Evolutionary conservation across 352 stramenopile species (phyloP).

Genomic region (Pilasporangium apinafurcum): DNA sequence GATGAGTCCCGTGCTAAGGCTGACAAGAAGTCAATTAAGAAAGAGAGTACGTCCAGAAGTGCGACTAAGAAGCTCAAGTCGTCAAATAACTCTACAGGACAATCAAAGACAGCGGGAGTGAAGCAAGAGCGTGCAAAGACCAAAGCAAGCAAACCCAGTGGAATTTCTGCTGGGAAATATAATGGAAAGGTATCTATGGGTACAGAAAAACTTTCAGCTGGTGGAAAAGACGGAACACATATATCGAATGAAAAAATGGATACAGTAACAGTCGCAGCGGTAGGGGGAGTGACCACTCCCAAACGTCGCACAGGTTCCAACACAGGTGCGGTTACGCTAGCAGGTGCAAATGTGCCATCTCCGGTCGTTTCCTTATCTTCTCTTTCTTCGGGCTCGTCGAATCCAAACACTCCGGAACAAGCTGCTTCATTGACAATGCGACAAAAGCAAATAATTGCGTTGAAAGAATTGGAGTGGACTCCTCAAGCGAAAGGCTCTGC

Average conservation of each 20-base stretch:
- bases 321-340: slow-evolving; percentile 1
- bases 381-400: slow-evolving; percentile 42
- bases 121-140: neutral
- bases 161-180: neutral
- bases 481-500: slow-evolving; percentile 12
- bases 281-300: slow-evolving; percentile 23
- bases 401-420: slow-evolving; percentile 59
- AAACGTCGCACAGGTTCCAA: slow-evolving; percentile 14
- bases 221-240: neutral
- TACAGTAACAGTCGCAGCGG: too few relatives aligned
- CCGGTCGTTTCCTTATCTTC: slow-evolving; percentile 72
- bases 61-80: slow-evolving; percentile 1
- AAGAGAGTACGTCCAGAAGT: slow-evolving; percentile 10
- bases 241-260: slow-evolving; percentile 1
- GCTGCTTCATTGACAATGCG: slow-evolving; percentile 17
- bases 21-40: neutral
- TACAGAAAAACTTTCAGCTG: neutral
- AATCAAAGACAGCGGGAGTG: neutral
- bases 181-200: neutral
- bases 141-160: neutral
- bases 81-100: neutral
- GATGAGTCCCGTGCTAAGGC: neutral
- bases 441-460: slow-evolving; percentile 26
- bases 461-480: slow-evolving; percentile 59
- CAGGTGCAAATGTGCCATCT: slow-evolving; percentile 28